Base-by-base conservation (phyloP, 2,329 filamentous ascomycete species). In the Amauroascus niger region DNA sequence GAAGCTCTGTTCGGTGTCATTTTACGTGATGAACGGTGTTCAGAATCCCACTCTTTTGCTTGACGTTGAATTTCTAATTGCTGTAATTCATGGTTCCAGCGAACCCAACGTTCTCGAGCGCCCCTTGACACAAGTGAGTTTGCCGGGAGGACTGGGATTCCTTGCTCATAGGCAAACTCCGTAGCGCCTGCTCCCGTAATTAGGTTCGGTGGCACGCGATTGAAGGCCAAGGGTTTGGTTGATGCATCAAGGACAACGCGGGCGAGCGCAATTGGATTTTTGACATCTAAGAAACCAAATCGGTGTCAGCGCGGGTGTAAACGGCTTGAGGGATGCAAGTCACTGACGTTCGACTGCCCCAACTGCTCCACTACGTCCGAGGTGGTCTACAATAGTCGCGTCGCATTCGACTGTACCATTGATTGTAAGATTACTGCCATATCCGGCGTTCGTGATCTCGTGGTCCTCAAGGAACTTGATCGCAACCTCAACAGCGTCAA, bases 391-490 rank as follows among this genome's bases (percentile, higher is more conserved):
- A 52, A 98, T 80, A 0, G 88, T 90, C 53, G 93, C 93, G 74
- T 98, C 93, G 62, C 90, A 94, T 68, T 98, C 93, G 11, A 97
- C 93, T 1, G 83, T 80, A 1, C 93, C 93, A 61, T 96, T 86
- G 58, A 95, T 87, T 43, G 88, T 84, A 22, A 98, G 75, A 63
- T 98, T 98, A 71, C 93, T 98, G 45, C 94, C 93, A 66, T 87
- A 97, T 0, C 93, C 93, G 35, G 91, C 87, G 67, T 98, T 98
- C 33, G 94, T 98, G 60, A 98, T 94, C 63, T 96, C 89, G 54
- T 86, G 84, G 66, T 98, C 88, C 71, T 98, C 93, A 16, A 98
- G 81, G 18, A 88, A 77, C 61, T 85, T 87, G 63, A 98, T 82
- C 28, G 93, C 88, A 49, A 86, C 84, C 69, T 96, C 93, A 20